Base-by-base conservation (phyloP, 495 filamentous ascomycete species). In the Physcia stellaris region DNA sequence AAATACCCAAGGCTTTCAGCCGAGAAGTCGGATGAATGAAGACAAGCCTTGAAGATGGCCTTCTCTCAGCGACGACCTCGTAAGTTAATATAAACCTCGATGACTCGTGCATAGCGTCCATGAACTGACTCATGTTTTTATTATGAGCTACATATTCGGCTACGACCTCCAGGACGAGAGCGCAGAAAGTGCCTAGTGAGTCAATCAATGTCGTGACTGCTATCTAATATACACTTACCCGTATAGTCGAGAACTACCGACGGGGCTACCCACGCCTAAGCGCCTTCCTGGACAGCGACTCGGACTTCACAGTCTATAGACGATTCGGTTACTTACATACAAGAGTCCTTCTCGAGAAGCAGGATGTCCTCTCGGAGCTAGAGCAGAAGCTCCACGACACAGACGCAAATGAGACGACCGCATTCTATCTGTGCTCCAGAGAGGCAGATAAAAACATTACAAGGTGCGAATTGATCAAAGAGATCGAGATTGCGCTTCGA, bases 211-310 rank as follows among this genome's bases (percentile, higher is more conserved):
- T n/a, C n/a, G n/a, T n/a, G n/a, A n/a, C n/a, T n/a, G n/a, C n/a
- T n/a, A n/a, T n/a, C n/a, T n/a, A n/a, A n/a, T n/a, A n/a, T n/a
- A n/a, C n/a, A n/a, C n/a, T n/a, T n/a, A n/a, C n/a, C n/a, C n/a
- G n/a, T n/a, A n/a, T 40, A 53, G 50, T 60, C 23, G 56, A 59
- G 27, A 40, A 55, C 21, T 49, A 41, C 17, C 48, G 51, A 11
- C 42, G 57, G 12, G 57, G 57, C n/a, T 61, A 58, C 42, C 50
- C 56, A n/a, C 43, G 51, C 1, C 37, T 58, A 4, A 56, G 56
- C 1, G 51, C 49, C 2, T 61, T 59, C 31, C 47, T 53, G 24
- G 35, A 52, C 21, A 50, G 45, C 28, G 57, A 61, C 37, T 52
- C 42, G 15, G 51, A 53, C 37, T 61, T 61, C 38, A 45, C 45